phyloP scores from a whole-genome alignment of 108 stramenopile genomes.

The Nitzschia sp. region DNA sequence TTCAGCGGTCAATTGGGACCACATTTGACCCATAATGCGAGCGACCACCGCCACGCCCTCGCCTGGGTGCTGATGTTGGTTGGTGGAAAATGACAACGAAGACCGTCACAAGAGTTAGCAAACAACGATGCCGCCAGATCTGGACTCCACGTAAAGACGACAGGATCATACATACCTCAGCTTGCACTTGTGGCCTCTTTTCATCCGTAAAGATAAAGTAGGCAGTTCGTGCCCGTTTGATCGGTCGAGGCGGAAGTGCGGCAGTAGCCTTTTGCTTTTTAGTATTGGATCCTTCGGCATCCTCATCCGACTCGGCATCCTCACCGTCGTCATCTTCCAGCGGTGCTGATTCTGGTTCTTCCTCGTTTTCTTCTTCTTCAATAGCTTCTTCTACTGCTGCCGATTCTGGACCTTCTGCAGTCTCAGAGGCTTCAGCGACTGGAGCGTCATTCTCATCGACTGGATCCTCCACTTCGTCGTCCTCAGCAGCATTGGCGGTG shows the following conservation, averaged over 20 bases:
- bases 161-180: constrained; percentile 40
- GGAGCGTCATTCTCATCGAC: background rate
- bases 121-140: no score
- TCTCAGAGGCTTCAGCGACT: background rate
- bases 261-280: background rate
- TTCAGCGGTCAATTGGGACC: constrained; percentile 45
- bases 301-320: background rate
- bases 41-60: constrained; percentile 66
- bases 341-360: background rate
- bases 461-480: background rate
- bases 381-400: background rate
- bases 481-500: background rate
- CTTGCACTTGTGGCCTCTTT: constrained; percentile 63
- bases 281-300: background rate
- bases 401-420: background rate
- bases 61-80: constrained; percentile 63
- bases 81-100: background rate
- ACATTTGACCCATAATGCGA: constrained; percentile 59
- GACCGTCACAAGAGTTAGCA: no score
- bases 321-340: background rate
- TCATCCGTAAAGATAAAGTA: constrained; percentile 88
- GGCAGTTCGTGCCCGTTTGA: constrained; percentile 75
- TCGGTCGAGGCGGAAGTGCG: constrained; percentile 45
- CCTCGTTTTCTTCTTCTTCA: background rate
- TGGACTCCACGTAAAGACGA: background rate